phyloP scores from a whole-genome alignment of 2,329 filamentous ascomycete species.

The Penicillium frequentans region DNA sequence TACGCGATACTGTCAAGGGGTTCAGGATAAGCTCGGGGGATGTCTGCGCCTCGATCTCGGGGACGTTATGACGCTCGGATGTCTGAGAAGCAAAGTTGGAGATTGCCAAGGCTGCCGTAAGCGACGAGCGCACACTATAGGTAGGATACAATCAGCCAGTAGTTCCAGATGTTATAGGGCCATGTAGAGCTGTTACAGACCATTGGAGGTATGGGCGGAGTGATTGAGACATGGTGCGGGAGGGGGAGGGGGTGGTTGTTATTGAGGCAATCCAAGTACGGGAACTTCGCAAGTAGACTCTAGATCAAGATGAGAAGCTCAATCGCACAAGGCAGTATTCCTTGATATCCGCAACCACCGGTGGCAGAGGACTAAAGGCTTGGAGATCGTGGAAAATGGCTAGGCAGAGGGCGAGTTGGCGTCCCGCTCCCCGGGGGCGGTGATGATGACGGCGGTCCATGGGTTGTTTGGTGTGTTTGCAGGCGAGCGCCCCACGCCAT shows the following conservation, averaged over 20 bases:
- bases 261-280: neutral
- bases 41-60: conserved; percentile 89
- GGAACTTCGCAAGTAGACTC: neutral
- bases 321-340: neutral
- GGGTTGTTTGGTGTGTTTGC: conserved; percentile 36
- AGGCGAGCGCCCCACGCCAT: conserved; percentile 19
- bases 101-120: conserved; percentile 89
- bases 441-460: conserved; percentile 10
- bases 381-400: conserved; percentile 10
- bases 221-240: conserved; percentile 18
- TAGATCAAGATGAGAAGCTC: neutral
- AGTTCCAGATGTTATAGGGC: neutral
- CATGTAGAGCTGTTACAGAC: conserved; percentile 70
- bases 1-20: conserved; percentile 84
- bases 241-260: neutral
- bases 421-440: conserved; percentile 13
- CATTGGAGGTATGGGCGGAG: conserved; percentile 52
- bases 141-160: neutral
- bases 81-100: conserved; percentile 98
- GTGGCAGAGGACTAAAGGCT: neutral
- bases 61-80: conserved; percentile 91
- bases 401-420: conserved; percentile 19
- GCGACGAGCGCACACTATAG: conserved; percentile 75
- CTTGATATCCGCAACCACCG: neutral
- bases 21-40: conserved; percentile 94